phyloP scores from a whole-genome alignment of 73 alveolate genomes.

The Stentor coeruleus region DNA sequence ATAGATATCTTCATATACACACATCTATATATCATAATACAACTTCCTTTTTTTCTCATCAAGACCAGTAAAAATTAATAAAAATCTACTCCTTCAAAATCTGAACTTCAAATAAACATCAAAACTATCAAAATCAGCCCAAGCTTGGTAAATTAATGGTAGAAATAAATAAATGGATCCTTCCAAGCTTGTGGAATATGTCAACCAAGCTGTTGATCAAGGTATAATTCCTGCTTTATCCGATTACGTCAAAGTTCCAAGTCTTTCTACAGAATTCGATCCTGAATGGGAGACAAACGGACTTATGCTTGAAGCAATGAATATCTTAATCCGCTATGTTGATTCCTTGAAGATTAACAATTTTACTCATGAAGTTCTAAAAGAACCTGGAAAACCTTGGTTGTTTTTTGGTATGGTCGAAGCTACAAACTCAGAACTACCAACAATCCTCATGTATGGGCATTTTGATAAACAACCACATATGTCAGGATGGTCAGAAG shows the following conservation, averaged over 20 bases:
- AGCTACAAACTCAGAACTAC: slow-evolving; percentile 31
- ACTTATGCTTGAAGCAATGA: slow-evolving; percentile 43
- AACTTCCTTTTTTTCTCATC: too few relatives aligned
- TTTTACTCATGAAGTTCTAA: slow-evolving; percentile 26
- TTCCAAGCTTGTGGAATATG: background rate
- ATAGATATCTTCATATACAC: too few relatives aligned
- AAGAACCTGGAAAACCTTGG: slow-evolving; percentile 68
- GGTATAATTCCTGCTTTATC: slow-evolving; percentile 62
- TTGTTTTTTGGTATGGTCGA: slow-evolving; percentile 47
- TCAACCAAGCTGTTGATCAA: slow-evolving; percentile 12
- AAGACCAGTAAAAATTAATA: too few relatives aligned
- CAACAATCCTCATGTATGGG: slow-evolving; percentile 68
- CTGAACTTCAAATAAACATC: too few relatives aligned
- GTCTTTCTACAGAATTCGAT: slow-evolving; percentile 84
- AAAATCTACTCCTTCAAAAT: too few relatives aligned
- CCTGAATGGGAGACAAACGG: slow-evolving; percentile 87
- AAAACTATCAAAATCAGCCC: too few relatives aligned
- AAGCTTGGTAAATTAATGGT: background rate
- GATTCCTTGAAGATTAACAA: slow-evolving; percentile 1
- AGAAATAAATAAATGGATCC: background rate
- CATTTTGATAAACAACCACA: slow-evolving; percentile 80
- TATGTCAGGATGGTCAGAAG: slow-evolving; percentile 72
- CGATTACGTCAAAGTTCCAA: slow-evolving; percentile 84
- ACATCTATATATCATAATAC: too few relatives aligned
- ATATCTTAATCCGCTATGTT: background rate